phyloP scores from a whole-genome alignment of 495 filamentous ascomycete genomes.

The Cryomyces antarcticus region DNA sequence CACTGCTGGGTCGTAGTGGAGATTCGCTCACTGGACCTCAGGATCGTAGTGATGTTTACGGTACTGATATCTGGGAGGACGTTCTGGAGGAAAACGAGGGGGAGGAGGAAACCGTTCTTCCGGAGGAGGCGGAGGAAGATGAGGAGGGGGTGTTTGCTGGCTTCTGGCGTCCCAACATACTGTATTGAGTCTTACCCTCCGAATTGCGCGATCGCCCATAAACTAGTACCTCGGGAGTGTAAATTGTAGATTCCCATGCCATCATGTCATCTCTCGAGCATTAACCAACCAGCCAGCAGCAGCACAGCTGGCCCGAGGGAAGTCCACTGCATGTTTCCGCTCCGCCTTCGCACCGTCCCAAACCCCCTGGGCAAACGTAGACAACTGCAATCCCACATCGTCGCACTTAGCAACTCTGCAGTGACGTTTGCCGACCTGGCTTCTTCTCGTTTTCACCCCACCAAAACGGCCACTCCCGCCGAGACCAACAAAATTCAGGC shows the following conservation, averaged over 20 bases:
- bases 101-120: not conserved
- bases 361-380: too few species aligned
- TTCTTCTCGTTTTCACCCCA: constrained; percentile 6
- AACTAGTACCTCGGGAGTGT: too few species aligned
- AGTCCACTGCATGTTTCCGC: too few species aligned
- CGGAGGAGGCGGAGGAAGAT: constrained; percentile 1
- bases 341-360: too few species aligned
- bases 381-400: not conserved
- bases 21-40: too few species aligned
- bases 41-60: not conserved
- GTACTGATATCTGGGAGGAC: not conserved
- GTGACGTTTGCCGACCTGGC: constrained; percentile 17
- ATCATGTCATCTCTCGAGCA: too few species aligned
- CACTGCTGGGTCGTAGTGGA: too few species aligned
- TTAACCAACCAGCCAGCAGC: too few species aligned
- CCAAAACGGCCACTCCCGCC: constrained; percentile 7
- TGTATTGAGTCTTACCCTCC: constrained; percentile 12
- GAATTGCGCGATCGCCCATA: too few species aligned
- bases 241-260: too few species aligned
- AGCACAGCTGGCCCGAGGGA: too few species aligned
- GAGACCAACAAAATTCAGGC: constrained; percentile 10
- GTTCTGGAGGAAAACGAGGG: not conserved
- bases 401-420: constrained; percentile 3
- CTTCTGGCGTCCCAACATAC: constrained; percentile 19
- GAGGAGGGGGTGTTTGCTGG: constrained; percentile 3